Evolutionary conservation across 176 grass and related monocot genomes (phyloP).

Genomic region (Bromus sterilis): DNA sequence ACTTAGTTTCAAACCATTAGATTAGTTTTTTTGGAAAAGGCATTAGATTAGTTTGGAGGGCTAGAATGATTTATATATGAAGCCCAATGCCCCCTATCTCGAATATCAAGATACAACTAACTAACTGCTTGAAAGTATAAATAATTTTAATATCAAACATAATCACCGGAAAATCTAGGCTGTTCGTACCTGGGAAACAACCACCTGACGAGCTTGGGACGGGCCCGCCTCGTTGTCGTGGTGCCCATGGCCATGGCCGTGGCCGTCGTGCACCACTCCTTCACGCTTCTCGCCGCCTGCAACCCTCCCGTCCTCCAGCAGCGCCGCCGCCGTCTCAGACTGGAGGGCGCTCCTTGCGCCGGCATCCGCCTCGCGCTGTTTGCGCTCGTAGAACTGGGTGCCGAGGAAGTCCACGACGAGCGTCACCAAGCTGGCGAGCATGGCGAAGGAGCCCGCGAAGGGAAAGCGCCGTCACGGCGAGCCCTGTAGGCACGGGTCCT

Average conservation of each 20-base stretch:
- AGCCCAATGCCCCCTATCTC: too few species aligned
- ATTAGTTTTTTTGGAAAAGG: too few species aligned
- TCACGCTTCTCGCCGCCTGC: neutral
- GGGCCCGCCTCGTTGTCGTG: slow-evolving; percentile 1
- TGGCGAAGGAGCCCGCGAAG: slow-evolving; percentile 77
- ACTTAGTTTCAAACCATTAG: too few species aligned
- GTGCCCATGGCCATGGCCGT: slow-evolving; percentile 2
- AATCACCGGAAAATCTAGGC: too few species aligned
- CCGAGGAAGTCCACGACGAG: slow-evolving; percentile 70
- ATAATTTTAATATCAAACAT: too few species aligned
- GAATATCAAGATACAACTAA: too few species aligned
- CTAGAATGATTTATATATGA: too few species aligned
- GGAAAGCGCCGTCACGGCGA: slow-evolving; percentile 63
- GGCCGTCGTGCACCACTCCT: neutral
- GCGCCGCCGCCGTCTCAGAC: slow-evolving; percentile 1
- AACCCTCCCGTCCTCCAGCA: neutral
- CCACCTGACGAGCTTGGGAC: slow-evolving; percentile 43
- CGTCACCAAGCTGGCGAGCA: slow-evolving; percentile 67
- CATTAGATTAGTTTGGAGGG: too few species aligned
- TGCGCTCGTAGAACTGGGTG: slow-evolving; percentile 60
- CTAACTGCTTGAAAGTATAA: too few species aligned
- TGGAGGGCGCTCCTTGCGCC: neutral
- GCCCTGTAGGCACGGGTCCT: slow-evolving; percentile 43
- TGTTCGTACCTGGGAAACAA: slow-evolving; percentile 49
- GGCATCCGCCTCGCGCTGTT: slow-evolving; percentile 14